Conservation (phyloP, 192 early-diverging fungal species). For the Cladochytrium replicatum region DNA sequence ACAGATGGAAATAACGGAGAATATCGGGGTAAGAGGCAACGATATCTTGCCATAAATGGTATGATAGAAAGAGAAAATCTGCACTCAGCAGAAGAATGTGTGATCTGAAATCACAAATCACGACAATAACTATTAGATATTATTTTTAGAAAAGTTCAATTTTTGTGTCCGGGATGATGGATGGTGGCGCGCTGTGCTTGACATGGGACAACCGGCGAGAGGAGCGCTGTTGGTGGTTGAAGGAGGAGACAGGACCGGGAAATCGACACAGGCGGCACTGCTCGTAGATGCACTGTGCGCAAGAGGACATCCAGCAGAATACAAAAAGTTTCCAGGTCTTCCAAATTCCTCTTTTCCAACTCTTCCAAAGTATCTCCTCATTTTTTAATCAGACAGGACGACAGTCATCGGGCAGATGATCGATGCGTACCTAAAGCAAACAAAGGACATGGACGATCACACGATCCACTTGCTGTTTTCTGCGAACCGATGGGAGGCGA, state of each 20-base stretch:
- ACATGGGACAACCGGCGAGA: constrained; percentile 39
- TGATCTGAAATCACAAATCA: too few relatives aligned
- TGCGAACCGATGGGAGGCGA: constrained; percentile 90
- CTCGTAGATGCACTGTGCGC: constrained; percentile 50
- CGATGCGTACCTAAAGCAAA: constrained; percentile 66
- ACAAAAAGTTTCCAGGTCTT: constrained; percentile 77
- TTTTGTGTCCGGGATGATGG: too few relatives aligned
- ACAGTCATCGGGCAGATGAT: constrained; percentile 90
- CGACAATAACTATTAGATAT: too few relatives aligned
- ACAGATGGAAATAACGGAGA: too few relatives aligned
- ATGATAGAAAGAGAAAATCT: too few relatives aligned
- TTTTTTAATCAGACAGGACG: constrained; percentile 56
- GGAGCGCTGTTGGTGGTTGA: constrained; percentile 88
- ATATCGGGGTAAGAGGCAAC: too few relatives aligned
- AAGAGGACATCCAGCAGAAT: constrained; percentile 32
- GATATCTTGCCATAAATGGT: too few relatives aligned
- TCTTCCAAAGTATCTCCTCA: not conserved
- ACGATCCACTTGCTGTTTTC: constrained; percentile 90
- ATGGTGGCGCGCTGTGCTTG: too few relatives aligned
- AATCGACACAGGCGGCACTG: constrained; percentile 73
- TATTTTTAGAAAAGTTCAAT: too few relatives aligned
- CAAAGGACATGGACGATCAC: constrained; percentile 61
- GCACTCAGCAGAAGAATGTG: too few relatives aligned
- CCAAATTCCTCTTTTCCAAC: not conserved
- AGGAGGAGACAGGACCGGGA: constrained; percentile 89